phyloP scores from a whole-genome alignment of 2,329 filamentous ascomycete genomes.

The Epichloe sylvatica region DNA sequence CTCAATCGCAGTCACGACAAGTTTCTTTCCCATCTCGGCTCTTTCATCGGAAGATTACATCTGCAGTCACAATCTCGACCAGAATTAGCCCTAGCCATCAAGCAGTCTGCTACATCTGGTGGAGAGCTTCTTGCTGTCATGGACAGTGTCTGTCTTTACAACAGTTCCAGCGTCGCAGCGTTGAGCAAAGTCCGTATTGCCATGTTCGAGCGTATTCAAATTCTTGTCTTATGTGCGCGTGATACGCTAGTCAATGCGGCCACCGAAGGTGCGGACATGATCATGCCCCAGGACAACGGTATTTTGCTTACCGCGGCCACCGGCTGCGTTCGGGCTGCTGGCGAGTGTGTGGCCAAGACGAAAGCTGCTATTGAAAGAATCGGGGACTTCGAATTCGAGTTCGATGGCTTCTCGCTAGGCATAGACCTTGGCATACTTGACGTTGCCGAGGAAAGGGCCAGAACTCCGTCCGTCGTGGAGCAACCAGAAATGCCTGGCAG shows the following conservation, averaged over 20 bases:
- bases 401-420: constrained; percentile 42
- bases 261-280: constrained; percentile 60
- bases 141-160: constrained; percentile 68
- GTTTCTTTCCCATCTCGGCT: constrained; percentile 81
- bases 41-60: constrained; percentile 80
- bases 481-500: constrained; percentile 26
- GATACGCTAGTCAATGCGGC: constrained; percentile 60
- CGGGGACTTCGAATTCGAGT: constrained; percentile 80
- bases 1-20: constrained; percentile 70
- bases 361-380: constrained; percentile 75
- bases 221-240: constrained; percentile 67
- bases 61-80: constrained; percentile 82
- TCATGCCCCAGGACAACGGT: constrained; percentile 67
- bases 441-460: constrained; percentile 20
- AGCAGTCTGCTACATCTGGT: constrained; percentile 71
- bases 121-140: constrained; percentile 66
- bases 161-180: constrained; percentile 50
- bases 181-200: constrained; percentile 55
- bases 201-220: constrained; percentile 68
- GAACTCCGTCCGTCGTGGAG: constrained; percentile 19
- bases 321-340: constrained; percentile 75
- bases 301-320: constrained; percentile 67
- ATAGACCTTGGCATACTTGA: constrained; percentile 42
- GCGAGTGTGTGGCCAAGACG: constrained; percentile 80
- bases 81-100: constrained; percentile 69